Conservation (phyloP, 768 basidiomycete species). For the Boletus reticulatus region DNA sequence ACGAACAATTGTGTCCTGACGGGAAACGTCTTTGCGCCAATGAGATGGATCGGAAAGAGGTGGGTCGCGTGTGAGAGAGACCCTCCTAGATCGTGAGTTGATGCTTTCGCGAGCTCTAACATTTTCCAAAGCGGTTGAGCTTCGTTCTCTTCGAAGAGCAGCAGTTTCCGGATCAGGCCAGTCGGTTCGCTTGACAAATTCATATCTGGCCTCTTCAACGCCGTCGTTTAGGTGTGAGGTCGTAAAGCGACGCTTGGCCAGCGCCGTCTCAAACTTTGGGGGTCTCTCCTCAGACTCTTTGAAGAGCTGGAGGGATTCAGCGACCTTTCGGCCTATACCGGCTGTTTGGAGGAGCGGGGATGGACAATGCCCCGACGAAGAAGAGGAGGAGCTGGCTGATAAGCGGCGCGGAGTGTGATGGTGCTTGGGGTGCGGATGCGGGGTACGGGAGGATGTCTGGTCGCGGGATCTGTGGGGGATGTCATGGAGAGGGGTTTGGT, state of each 20-base stretch:
- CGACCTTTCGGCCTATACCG: slow-evolving; percentile 79
- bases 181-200: slow-evolving; percentile 82
- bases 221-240: slow-evolving; percentile 44
- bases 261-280: slow-evolving; percentile 21
- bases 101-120: slow-evolving; percentile 51
- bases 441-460: slow-evolving; percentile 15
- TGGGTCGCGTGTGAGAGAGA: slow-evolving; percentile 40
- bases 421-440: slow-evolving; percentile 26
- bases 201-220: slow-evolving; percentile 66
- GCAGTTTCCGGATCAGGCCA: slow-evolving; percentile 82
- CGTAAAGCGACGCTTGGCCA: slow-evolving; percentile 31
- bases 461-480: slow-evolving; percentile 15
- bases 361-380: slow-evolving; percentile 1
- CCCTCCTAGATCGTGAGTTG: slow-evolving; percentile 22
- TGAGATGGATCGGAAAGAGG: slow-evolving; percentile 47
- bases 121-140: slow-evolving; percentile 57
- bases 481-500: slow-evolving; percentile 29
- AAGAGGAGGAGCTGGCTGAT: slow-evolving; percentile 27
- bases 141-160: slow-evolving; percentile 67
- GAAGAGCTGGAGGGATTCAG: slow-evolving; percentile 78
- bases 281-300: slow-evolving; percentile 59
- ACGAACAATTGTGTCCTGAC: slow-evolving; percentile 43
- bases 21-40: slow-evolving; percentile 54
- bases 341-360: slow-evolving; percentile 15
- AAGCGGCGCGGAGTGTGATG: slow-evolving; percentile 35